These are phyloP conservation scores for Epichloe gansuensis DNA, from an alignment of 2,329 filamentous ascomycete genomes.

Conservation along the genomic window DNA sequence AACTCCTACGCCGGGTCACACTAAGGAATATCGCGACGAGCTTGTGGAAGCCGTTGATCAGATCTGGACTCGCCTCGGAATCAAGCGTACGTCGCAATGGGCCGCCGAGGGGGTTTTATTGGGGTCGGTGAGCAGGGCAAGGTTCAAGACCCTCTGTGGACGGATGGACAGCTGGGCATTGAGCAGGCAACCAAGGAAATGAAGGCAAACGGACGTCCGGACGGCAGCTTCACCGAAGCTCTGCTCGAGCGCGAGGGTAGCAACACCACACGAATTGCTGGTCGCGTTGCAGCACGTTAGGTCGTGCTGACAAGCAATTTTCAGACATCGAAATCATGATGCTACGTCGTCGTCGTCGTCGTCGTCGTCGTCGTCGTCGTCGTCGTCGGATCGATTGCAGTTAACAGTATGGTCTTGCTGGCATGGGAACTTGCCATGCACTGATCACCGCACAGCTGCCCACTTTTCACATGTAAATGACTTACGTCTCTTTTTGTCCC, in stretches of 20 bases:
- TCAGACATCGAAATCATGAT: neutral
- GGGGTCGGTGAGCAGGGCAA: conserved; percentile 69
- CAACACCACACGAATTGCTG: conserved; percentile 17
- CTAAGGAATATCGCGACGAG: conserved; percentile 71
- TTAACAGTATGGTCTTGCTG: neutral
- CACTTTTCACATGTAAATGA: neutral
- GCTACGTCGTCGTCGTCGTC: neutral
- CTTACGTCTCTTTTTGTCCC: neutral
- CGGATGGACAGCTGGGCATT: conserved; percentile 73
- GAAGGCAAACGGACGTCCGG: conserved; percentile 28
- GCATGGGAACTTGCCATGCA: neutral
- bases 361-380: neutral
- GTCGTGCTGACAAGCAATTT: neutral
- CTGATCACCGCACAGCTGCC: neutral
- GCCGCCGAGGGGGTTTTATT: conserved; percentile 79
- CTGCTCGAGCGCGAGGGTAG: conserved; percentile 44
- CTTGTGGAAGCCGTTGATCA: conserved; percentile 73
- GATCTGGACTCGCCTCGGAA: conserved; percentile 78
- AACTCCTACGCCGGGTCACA: conserved; percentile 89
- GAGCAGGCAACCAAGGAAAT: conserved; percentile 53
- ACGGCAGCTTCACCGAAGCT: conserved; percentile 39
- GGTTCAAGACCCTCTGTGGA: conserved; percentile 70
- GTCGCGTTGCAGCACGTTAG: conserved; percentile 16
- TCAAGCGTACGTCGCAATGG: conserved; percentile 92
- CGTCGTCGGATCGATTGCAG: neutral